Conservation (phyloP, 1,284 basidiomycete species). For the Pseudozyma tsukubaensis region DNA sequence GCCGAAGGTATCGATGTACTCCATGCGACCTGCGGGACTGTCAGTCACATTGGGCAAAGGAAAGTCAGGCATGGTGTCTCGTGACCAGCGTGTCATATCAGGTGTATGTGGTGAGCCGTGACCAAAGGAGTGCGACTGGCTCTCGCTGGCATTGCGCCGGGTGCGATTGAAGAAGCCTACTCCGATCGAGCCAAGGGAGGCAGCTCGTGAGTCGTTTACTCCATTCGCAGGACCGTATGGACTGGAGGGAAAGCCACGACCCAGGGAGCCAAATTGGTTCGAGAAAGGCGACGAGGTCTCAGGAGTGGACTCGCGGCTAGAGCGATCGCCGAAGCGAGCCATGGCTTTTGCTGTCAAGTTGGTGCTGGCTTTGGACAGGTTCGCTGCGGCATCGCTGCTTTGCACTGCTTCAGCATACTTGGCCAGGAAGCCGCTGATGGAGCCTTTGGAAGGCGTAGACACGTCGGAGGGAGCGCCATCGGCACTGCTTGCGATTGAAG, state of each 20-base stretch:
- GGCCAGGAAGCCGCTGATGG: conserved; percentile 43
- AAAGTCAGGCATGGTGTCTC: conserved; percentile 58
- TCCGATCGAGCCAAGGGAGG: conserved; percentile 40
- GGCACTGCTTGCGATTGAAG: conserved; percentile 25
- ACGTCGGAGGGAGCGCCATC: conserved; percentile 16
- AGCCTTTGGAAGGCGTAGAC: conserved; percentile 36
- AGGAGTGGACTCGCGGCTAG: conserved; percentile 50
- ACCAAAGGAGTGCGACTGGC: conserved; percentile 13
- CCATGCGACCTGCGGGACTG: conserved; percentile 52
- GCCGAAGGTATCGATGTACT: conserved; percentile 45
- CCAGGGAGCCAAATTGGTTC: conserved; percentile 18
- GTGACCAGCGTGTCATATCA: conserved; percentile 54
- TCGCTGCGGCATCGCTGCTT: conserved; percentile 64
- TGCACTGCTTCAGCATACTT: conserved; percentile 63
- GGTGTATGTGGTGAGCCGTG: conserved; percentile 37
- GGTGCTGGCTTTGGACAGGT: conserved; percentile 62
- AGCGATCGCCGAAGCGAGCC: conserved; percentile 47
- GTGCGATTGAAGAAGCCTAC: conserved; percentile 41
- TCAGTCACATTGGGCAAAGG: conserved; percentile 58
- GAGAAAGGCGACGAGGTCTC: conserved; percentile 12
- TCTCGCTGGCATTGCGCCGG: conserved; percentile 24
- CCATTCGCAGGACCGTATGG: conserved; percentile 3
- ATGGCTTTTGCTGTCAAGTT: conserved; percentile 64
- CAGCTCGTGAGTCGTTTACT: conserved; percentile 16
- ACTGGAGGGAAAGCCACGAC: conserved; percentile 14